Evolutionary conservation across 1,284 basidiomycete species (phyloP).

Genomic region (Somion occarium): DNA sequence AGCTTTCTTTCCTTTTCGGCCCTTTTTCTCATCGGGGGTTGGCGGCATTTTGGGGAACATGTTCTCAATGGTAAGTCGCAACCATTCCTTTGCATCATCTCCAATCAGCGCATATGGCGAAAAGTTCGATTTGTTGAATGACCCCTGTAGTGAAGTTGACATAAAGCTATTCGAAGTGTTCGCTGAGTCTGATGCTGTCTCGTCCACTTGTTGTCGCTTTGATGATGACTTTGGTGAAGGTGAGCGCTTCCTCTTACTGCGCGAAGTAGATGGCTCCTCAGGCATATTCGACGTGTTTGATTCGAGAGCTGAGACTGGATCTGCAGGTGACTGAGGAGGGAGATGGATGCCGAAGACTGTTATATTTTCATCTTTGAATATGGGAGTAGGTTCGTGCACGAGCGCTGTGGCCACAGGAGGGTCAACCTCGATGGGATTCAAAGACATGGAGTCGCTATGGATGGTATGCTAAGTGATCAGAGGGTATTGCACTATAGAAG

Average conservation of each 20-base stretch:
- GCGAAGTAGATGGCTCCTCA: neutral
- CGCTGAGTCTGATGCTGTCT: neutral
- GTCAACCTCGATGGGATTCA: slow-evolving; percentile 44
- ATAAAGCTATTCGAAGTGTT: neutral
- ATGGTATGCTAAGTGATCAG: neutral
- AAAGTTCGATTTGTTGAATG: slow-evolving; percentile 25
- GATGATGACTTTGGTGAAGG: slow-evolving; percentile 21
- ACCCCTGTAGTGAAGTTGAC: slow-evolving; percentile 12
- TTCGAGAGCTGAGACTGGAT: no score
- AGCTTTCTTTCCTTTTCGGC: slow-evolving; percentile 3
- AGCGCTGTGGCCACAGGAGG: slow-evolving; percentile 16
- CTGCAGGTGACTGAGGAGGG: slow-evolving; percentile 16
- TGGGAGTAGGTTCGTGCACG: slow-evolving; percentile 28
- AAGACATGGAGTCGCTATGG: slow-evolving; percentile 43
- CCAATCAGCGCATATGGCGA: slow-evolving; percentile 33
- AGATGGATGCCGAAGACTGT: slow-evolving; percentile 61
- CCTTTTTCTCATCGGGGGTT: slow-evolving; percentile 8
- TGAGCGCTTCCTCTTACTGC: slow-evolving; percentile 25
- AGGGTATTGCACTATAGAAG: neutral
- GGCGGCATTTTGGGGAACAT: slow-evolving; percentile 51
- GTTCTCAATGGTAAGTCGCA: slow-evolving; percentile 39
- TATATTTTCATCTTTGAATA: slow-evolving; percentile 63
- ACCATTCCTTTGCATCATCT: slow-evolving; percentile 46
- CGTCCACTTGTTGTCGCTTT: slow-evolving; percentile 33
- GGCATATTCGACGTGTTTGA: neutral